These are phyloP conservation scores for Glycine soja DNA, from an alignment of 306 rosid genomes.

Conservation along the genomic window DNA sequence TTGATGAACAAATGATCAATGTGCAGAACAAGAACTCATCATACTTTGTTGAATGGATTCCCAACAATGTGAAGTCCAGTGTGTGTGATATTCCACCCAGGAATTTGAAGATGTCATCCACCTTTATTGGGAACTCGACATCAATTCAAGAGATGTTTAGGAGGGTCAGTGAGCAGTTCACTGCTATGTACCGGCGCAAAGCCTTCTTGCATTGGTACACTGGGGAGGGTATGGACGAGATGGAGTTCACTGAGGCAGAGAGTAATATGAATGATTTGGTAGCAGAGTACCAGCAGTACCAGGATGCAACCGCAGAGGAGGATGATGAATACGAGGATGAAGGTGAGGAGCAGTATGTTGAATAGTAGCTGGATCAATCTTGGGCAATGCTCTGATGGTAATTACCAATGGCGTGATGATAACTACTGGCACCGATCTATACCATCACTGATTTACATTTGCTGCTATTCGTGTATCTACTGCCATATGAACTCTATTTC, in stretches of 20 bases:
- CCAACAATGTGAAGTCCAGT: conserved; percentile 92
- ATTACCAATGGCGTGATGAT: too few relatives aligned
- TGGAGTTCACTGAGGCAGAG: conserved; percentile 96
- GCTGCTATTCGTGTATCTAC: conserved; percentile 42
- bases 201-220: conserved; percentile 98
- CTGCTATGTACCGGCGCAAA: conserved; percentile 91
- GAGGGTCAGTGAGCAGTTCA: conserved; percentile 94
- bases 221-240: conserved; percentile 97
- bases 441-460: neutral
- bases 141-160: conserved; percentile 97
- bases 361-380: conserved; percentile 16
- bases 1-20: conserved; percentile 91
- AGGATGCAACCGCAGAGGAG: conserved; percentile 88
- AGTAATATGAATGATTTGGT: conserved; percentile 97
- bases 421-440: neutral
- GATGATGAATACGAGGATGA: conserved; percentile 68
- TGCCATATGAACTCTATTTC: conserved; percentile 29
- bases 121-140: conserved; percentile 92
- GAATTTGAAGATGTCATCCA: conserved; percentile 86
- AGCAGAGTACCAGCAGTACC: conserved; percentile 94
- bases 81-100: conserved; percentile 90
- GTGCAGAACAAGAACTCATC: conserved; percentile 96
- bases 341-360: conserved; percentile 52
- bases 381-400: conserved; percentile 3
- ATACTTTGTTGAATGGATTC: conserved; percentile 95